A percentile compares a stretch with the other conserved stretches of the same genome.
phyloP scores from a whole-genome alignment of 495 filamentous ascomycete genomes.

The Pyrenopolyporus hunteri region DNA sequence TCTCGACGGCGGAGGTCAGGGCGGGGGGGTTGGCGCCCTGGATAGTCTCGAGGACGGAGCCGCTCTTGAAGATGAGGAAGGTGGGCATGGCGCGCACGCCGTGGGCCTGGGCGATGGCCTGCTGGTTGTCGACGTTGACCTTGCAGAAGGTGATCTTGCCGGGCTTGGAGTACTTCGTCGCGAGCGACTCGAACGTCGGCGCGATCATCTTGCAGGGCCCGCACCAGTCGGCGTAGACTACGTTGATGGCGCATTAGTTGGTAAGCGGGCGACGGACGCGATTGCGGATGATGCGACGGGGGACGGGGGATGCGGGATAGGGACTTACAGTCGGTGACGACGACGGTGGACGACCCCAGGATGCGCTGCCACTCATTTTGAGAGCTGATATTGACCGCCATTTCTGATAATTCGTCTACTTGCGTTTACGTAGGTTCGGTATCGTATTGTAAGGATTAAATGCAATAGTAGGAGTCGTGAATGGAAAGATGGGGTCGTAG shows the following conservation, averaged over 20 bases:
- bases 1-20: constrained; percentile 76
- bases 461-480: constrained; percentile 12
- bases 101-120: constrained; percentile 61
- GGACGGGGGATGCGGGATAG: not conserved
- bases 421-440: not conserved
- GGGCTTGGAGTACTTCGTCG: constrained; percentile 59
- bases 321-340: constrained; percentile 57
- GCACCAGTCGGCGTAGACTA: constrained; percentile 73
- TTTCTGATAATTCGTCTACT: constrained; percentile 11
- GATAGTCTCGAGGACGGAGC: constrained; percentile 72
- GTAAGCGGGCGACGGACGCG: constrained; percentile 14
- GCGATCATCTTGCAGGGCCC: constrained; percentile 73
- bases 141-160: constrained; percentile 65
- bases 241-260: constrained; percentile 11
- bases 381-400: constrained; percentile 48
- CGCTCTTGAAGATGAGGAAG: constrained; percentile 85
- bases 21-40: constrained; percentile 77
- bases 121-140: constrained; percentile 64
- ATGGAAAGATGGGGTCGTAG: constrained; percentile 11
- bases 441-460: constrained; percentile 1
- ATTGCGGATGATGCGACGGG: constrained; percentile 12
- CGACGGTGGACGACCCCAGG: constrained; percentile 49
- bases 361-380: constrained; percentile 52
- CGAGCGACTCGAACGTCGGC: constrained; percentile 66
- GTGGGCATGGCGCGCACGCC: constrained; percentile 75